These are phyloP conservation scores for Aspergillus cavernicola DNA, from an alignment of 495 filamentous ascomycete genomes.

Conservation along the genomic window DNA sequence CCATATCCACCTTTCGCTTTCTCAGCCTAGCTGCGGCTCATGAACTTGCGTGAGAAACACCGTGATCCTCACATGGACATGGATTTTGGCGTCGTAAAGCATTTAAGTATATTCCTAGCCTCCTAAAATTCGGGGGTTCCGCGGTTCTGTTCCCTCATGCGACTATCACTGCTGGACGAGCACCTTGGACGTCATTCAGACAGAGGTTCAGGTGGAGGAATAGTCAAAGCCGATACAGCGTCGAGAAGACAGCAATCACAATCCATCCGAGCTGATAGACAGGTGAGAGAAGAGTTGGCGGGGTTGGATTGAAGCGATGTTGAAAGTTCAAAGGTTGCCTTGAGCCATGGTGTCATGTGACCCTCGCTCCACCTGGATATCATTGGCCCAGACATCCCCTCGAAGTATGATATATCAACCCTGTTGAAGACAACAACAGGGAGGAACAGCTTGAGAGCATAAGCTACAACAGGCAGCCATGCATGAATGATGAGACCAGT, in stretches of 20 bases:
- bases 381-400: too few species aligned
- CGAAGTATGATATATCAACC: too few species aligned
- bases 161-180: too few species aligned
- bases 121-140: too few species aligned
- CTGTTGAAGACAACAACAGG: too few species aligned
- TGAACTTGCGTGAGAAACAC: background rate
- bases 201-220: background rate
- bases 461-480: too few species aligned
- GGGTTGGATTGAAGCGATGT: background rate
- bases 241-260: background rate
- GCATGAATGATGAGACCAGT: too few species aligned
- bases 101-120: background rate
- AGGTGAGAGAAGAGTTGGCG: background rate
- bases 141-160: too few species aligned
- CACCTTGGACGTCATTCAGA: background rate
- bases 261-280: background rate
- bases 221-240: background rate
- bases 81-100: background rate
- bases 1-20: conserved; percentile 3
- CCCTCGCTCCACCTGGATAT: background rate
- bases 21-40: background rate
- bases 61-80: background rate
- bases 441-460: too few species aligned
- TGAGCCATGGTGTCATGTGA: background rate
- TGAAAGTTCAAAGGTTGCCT: background rate